Evolutionary conservation across 352 stramenopile species (phyloP).

Genomic region (Phytophthora colocasiae): DNA sequence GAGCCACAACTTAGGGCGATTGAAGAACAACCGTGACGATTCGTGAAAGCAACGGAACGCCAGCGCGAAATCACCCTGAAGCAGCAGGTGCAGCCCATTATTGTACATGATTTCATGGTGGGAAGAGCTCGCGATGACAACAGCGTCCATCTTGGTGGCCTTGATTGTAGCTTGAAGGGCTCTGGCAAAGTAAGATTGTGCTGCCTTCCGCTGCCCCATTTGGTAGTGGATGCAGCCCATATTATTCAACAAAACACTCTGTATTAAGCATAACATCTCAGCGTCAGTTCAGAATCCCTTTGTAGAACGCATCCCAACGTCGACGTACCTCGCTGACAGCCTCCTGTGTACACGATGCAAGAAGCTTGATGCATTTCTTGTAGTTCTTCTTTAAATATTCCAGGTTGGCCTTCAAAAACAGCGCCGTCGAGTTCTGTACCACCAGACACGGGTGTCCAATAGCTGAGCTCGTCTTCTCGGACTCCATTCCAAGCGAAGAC

Average conservation of each 20-base stretch:
- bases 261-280: conserved; percentile 13
- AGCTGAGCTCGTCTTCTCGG: conserved; percentile 75
- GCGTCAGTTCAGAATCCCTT: conserved; percentile 1
- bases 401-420: conserved; percentile 94
- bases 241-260: conserved; percentile 91
- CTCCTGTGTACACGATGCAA: conserved; percentile 89
- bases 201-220: conserved; percentile 89
- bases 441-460: conserved; percentile 79
- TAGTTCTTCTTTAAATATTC: conserved; percentile 95
- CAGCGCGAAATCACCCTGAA: conserved; percentile 82
- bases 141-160: conserved; percentile 56
- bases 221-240: conserved; percentile 95
- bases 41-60: conserved; percentile 92
- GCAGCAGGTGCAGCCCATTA: conserved; percentile 89
- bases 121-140: conserved; percentile 74
- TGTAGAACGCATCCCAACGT: background rate
- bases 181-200: conserved; percentile 92
- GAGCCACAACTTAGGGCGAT: conserved; percentile 93
- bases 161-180: conserved; percentile 75
- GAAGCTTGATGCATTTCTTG: conserved; percentile 94
- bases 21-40: conserved; percentile 90
- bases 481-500: conserved; percentile 42
- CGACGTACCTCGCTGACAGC: conserved; percentile 76
- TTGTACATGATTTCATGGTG: conserved; percentile 94
- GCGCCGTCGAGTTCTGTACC: conserved; percentile 89